Conservation (phyloP, 2,329 filamentous ascomycete genomes). For the Penicillium griseofulvum region DNA sequence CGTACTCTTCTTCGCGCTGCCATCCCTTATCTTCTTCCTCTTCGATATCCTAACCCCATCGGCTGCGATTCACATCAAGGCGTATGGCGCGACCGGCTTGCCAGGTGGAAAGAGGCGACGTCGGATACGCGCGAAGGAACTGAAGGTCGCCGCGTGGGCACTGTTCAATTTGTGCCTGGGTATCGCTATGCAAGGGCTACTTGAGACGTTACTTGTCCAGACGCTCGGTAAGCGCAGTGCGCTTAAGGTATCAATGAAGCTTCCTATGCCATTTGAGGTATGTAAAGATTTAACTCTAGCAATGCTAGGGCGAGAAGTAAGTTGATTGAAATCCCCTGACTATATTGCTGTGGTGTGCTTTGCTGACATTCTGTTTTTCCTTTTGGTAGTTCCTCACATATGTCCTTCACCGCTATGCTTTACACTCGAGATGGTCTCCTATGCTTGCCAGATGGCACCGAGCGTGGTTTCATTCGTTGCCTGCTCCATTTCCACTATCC, state of each 20-base stretch:
- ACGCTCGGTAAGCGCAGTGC: constrained; percentile 54
- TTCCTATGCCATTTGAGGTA: constrained; percentile 64
- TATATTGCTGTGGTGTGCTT: neutral
- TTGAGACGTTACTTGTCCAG: constrained; percentile 57
- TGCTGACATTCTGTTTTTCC: constrained; percentile 3
- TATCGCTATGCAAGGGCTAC: constrained; percentile 52
- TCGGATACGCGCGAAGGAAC: constrained; percentile 41
- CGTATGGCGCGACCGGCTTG: constrained; percentile 56
- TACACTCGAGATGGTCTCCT: constrained; percentile 59
- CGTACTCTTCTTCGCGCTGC: constrained; percentile 67
- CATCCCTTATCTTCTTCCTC: constrained; percentile 68
- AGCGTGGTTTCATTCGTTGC: constrained; percentile 57
- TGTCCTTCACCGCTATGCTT: constrained; percentile 66
- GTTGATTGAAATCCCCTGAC: constrained; percentile 8
- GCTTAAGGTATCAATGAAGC: constrained; percentile 56
- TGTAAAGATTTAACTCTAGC: constrained; percentile 54
- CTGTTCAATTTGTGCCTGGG: constrained; percentile 56
- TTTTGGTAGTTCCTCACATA: constrained; percentile 49
- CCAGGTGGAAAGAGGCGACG: constrained; percentile 42
- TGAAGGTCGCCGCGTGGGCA: constrained; percentile 55
- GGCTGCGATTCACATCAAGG: constrained; percentile 66
- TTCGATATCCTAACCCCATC: constrained; percentile 71
- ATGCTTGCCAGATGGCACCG: constrained; percentile 54
- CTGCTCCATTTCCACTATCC: constrained; percentile 54
- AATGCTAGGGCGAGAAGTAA: constrained; percentile 58